These are phyloP conservation scores for Ceratocystis harringtonii DNA, from an alignment of 2,329 filamentous ascomycete species.

Conservation along the genomic window DNA sequence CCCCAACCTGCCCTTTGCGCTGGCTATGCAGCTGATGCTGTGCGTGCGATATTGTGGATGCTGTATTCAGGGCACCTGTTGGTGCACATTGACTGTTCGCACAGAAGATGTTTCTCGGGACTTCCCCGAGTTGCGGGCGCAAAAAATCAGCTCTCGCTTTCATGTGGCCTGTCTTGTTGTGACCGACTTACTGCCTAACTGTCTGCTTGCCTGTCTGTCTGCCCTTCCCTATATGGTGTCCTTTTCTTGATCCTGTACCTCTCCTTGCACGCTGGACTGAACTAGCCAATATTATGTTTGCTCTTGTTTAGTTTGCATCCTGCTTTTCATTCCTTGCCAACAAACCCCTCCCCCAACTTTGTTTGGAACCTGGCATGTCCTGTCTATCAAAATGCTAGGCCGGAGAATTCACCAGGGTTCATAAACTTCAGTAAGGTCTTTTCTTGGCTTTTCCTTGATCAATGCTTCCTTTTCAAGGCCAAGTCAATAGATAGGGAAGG, in stretches of 20 bases:
- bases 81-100: background rate
- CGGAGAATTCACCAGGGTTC: background rate
- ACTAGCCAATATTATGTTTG: too few relatives aligned
- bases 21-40: background rate
- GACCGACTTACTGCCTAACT: background rate
- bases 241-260: too few relatives aligned
- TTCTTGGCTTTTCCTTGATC: background rate
- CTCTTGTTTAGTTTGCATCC: too few relatives aligned
- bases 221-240: background rate
- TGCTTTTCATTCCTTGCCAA: too few relatives aligned
- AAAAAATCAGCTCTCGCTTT: background rate
- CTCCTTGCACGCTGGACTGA: too few relatives aligned
- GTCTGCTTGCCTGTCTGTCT: background rate
- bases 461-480: background rate
- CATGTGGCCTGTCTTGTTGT: background rate
- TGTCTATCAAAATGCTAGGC: background rate
- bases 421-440: background rate
- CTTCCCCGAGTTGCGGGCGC: background rate
- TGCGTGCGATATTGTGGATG: background rate
- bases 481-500: background rate
- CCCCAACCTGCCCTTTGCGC: background rate
- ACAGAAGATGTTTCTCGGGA: background rate
- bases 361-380: background rate
- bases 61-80: background rate
- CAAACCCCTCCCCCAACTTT: too few relatives aligned